phyloP scores from a whole-genome alignment of 176 grass and related monocot genomes.

The Chloris gayana region DNA sequence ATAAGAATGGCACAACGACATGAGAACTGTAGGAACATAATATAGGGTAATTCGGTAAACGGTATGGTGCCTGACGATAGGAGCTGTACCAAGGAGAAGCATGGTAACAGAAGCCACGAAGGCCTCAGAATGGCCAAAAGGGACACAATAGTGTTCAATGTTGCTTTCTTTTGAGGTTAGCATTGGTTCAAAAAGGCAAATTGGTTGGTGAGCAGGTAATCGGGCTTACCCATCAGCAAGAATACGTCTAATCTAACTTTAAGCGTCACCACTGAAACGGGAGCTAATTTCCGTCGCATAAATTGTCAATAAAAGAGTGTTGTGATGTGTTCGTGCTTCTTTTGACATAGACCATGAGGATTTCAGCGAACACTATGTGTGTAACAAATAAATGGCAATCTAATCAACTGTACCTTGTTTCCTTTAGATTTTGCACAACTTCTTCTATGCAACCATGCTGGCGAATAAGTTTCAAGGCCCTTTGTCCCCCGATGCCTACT shows the following conservation, averaged over 20 bases:
- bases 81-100: neutral
- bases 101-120: conserved; percentile 9
- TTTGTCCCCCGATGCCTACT: conserved; percentile 91
- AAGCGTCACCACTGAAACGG: conserved; percentile 9
- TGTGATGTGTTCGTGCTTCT: neutral
- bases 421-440: conserved; percentile 81
- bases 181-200: neutral
- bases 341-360: conserved; percentile 18
- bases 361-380: neutral
- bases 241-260: neutral
- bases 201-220: neutral
- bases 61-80: neutral
- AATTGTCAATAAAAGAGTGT: conserved; percentile 2
- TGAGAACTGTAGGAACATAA: neutral
- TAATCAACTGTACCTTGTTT: conserved; percentile 55
- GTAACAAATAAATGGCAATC: conserved; percentile 2
- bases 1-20: neutral
- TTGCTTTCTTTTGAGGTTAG: neutral
- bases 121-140: neutral
- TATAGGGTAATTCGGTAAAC: conserved; percentile 24
- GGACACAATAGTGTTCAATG: neutral
- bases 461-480: conserved; percentile 89
- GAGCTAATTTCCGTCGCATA: neutral
- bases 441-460: conserved; percentile 85
- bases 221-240: neutral